phyloP scores from a whole-genome alignment of 2,329 filamentous ascomycete genomes.

The Cordyceps farinosa region DNA sequence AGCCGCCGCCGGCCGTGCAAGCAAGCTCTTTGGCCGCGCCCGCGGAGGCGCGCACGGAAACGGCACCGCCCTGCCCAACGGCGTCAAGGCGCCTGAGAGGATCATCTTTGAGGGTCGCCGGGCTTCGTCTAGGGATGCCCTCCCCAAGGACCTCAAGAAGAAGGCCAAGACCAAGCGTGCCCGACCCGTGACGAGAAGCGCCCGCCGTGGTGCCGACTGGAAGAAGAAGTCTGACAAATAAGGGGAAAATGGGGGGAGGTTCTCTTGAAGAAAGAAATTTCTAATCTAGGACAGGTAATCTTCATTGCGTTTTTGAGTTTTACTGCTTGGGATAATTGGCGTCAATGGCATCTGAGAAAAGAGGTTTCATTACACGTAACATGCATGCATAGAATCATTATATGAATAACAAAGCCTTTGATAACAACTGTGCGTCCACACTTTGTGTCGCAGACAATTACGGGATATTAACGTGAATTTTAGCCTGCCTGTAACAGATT shows the following conservation, averaged over 20 bases:
- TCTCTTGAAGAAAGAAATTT: not conserved
- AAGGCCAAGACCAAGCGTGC: slow-evolving; percentile 44
- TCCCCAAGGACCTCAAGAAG: slow-evolving; percentile 57
- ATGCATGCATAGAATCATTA: slow-evolving; percentile 8
- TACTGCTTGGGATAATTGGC: slow-evolving; percentile 3
- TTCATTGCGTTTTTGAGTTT: not conserved
- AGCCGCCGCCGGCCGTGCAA: slow-evolving; percentile 68
- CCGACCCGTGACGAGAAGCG: slow-evolving; percentile 37
- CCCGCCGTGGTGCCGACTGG: slow-evolving; percentile 42
- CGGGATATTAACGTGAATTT: slow-evolving; percentile 32
- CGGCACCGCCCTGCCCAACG: slow-evolving; percentile 23
- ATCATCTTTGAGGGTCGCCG: slow-evolving; percentile 81
- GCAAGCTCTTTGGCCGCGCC: slow-evolving; percentile 69
- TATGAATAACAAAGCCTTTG: slow-evolving; percentile 3
- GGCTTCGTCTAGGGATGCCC: slow-evolving; percentile 63
- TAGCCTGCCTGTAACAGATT: slow-evolving; percentile 27
- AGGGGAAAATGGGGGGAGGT: not conserved
- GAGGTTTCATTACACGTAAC: slow-evolving; percentile 1
- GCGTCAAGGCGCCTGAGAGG: slow-evolving; percentile 59
- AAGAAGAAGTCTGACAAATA: slow-evolving; percentile 32
- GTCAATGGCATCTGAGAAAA: slow-evolving; percentile 9
- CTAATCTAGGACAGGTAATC: not conserved
- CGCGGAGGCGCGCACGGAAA: slow-evolving; percentile 43
- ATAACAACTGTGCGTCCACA: not conserved
- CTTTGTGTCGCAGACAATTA: not conserved